phyloP scores from a whole-genome alignment of 768 basidiomycete genomes.

The Suillus sp. region DNA sequence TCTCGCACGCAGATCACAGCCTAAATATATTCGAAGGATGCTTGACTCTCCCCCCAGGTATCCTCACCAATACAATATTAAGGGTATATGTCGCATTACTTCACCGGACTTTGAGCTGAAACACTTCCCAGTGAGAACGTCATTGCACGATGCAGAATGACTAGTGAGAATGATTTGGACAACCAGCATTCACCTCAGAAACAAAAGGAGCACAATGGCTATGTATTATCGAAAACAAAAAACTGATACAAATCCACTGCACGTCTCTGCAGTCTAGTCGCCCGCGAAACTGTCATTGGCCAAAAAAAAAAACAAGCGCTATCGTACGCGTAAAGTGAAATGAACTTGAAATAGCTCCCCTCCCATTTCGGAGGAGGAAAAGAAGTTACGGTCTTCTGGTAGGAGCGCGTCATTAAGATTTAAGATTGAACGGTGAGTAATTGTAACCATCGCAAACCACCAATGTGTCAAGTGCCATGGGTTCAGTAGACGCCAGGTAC shows the following conservation, averaged over 20 bases:
- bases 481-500: constrained; percentile 35
- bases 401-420: neutral
- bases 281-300: neutral
- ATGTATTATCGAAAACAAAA: constrained; percentile 32
- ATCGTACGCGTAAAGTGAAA: neutral
- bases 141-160: too few species aligned
- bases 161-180: too few species aligned
- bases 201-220: too few species aligned
- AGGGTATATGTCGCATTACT: neutral
- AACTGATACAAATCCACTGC: too few species aligned
- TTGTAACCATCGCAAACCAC: neutral
- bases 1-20: neutral
- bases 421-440: neutral
- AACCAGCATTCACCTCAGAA: too few species aligned
- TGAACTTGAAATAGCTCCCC: neutral
- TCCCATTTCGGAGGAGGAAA: neutral
- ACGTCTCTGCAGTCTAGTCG: too few species aligned
- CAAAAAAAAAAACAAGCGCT: neutral
- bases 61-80: neutral
- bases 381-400: neutral
- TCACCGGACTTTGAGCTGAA: too few species aligned
- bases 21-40: neutral
- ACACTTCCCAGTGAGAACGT: too few species aligned
- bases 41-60: neutral
- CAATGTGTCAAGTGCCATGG: neutral